These are phyloP conservation scores for Lumnitzera racemosa DNA, from an alignment of 345 rosid genomes.

Conservation along the genomic window DNA sequence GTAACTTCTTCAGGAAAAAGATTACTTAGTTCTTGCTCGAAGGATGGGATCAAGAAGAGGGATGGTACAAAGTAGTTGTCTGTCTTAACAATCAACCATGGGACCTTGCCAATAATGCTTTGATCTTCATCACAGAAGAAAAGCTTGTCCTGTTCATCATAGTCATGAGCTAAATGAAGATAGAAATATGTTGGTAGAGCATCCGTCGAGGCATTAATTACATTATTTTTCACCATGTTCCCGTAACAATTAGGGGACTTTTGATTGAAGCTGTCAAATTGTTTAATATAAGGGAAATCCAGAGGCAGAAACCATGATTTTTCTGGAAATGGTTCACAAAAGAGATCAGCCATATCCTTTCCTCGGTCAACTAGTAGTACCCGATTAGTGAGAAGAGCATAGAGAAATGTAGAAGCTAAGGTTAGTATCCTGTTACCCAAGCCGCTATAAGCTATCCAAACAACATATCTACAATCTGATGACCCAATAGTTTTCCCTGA, in stretches of 20 bases:
- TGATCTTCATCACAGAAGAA: conserved; percentile 62
- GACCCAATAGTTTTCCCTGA: conserved; percentile 14
- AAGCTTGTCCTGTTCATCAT: conserved; percentile 52
- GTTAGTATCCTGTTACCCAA: conserved; percentile 63
- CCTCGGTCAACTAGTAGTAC: conserved; percentile 59
- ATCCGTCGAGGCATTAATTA: conserved; percentile 15
- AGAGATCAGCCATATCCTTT: conserved; percentile 39
- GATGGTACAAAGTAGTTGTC: conserved; percentile 67
- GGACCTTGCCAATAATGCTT: conserved; percentile 26
- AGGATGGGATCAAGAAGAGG: conserved; percentile 51
- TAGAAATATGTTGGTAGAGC: conserved; percentile 34
- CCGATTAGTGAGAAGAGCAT: conserved; percentile 56
- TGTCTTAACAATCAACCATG: conserved; percentile 64
- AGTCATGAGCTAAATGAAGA: conserved; percentile 57
- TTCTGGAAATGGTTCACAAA: conserved; percentile 63
- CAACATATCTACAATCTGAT: conserved; percentile 47
- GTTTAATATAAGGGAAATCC: conserved; percentile 30
- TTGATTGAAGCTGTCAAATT: conserved; percentile 30
- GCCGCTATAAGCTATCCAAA: conserved; percentile 64
- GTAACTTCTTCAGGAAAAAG: conserved; percentile 52
- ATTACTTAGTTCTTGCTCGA: conserved; percentile 29
- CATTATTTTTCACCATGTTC: conserved; percentile 38
- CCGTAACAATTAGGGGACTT: conserved; percentile 45
- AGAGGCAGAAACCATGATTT: conserved; percentile 47
- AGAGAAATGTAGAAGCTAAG: conserved; percentile 53